These are phyloP conservation scores for Aspergillus clavatus DNA, from an alignment of 2,329 filamentous ascomycete species.

Conservation along the genomic window DNA sequence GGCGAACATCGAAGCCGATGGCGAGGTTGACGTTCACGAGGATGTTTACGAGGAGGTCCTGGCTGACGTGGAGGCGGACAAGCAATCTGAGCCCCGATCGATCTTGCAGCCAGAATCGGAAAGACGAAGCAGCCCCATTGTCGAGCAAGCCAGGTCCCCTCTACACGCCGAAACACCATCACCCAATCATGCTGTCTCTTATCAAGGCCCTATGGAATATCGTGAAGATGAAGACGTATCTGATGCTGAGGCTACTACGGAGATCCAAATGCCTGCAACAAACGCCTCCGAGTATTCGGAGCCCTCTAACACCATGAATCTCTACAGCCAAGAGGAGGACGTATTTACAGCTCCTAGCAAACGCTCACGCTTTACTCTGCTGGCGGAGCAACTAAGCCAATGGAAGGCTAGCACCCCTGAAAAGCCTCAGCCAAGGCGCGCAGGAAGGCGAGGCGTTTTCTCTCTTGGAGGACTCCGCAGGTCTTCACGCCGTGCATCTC, in stretches of 20 bases:
- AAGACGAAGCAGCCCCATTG: neutral
- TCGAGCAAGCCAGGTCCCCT: neutral
- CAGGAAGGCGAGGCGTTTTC: slow-evolving; percentile 31
- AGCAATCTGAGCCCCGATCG: too few species aligned
- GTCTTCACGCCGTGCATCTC: slow-evolving; percentile 9
- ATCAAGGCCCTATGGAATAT: neutral
- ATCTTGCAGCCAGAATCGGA: neutral
- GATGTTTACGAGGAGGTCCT: too few species aligned
- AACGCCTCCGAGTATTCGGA: neutral
- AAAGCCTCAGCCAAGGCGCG: slow-evolving; percentile 24
- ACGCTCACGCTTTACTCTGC: slow-evolving; percentile 57
- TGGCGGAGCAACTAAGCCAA: slow-evolving; percentile 56
- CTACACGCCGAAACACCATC: neutral
- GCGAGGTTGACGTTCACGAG: too few species aligned
- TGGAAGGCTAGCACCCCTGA: slow-evolving; percentile 61
- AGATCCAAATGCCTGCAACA: neutral
- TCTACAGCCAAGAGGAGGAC: slow-evolving; percentile 9
- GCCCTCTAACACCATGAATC: neutral
- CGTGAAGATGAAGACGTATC: neutral
- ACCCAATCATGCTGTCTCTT: neutral
- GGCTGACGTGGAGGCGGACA: too few species aligned
- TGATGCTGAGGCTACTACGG: neutral
- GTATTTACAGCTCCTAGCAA: slow-evolving; percentile 8
- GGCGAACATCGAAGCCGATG: too few species aligned
- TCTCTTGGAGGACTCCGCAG: slow-evolving; percentile 29